These are phyloP conservation scores for Phytopythium aichiense DNA, from an alignment of 352 stramenopile genomes.

Conservation along the genomic window DNA sequence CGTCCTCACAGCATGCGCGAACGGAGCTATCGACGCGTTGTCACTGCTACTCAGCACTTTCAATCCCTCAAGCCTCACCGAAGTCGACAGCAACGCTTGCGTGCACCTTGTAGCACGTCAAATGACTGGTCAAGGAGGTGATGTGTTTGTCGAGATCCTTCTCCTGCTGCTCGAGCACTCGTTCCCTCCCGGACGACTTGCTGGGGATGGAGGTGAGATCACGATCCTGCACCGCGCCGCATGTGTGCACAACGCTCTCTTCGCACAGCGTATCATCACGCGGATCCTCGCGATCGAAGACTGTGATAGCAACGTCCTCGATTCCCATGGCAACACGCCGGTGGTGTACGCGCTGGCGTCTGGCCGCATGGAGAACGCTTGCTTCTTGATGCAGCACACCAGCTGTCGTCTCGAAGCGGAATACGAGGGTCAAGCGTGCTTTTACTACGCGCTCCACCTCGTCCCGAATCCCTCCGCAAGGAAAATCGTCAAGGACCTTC, in stretches of 20 bases:
- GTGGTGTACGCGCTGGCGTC: constrained; percentile 38
- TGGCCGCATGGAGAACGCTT: constrained; percentile 29
- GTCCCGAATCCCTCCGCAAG: constrained; percentile 46
- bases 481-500: constrained; percentile 27
- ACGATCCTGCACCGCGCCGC: constrained; percentile 52
- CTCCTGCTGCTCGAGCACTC: constrained; percentile 28
- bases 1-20: constrained; percentile 21
- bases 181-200: constrained; percentile 32
- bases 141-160: constrained; percentile 36
- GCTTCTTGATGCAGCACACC: constrained; percentile 29
- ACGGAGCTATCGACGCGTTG: constrained; percentile 29
- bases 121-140: constrained; percentile 8
- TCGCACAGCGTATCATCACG: constrained; percentile 21
- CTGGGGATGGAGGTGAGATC: constrained; percentile 38
- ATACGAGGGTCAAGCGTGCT: constrained; percentile 56
- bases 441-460: constrained; percentile 62
- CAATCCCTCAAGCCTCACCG: not conserved
- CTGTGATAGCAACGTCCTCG: constrained; percentile 44
- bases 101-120: constrained; percentile 18
- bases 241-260: constrained; percentile 23
- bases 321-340: constrained; percentile 45
- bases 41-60: constrained; percentile 33
- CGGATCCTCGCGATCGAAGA: constrained; percentile 18
- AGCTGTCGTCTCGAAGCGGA: constrained; percentile 37
- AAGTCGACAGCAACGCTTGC: not conserved